Evolutionary conservation across 2,329 filamentous ascomycete species (phyloP).

Genomic region (Colletotrichum trifolii): DNA sequence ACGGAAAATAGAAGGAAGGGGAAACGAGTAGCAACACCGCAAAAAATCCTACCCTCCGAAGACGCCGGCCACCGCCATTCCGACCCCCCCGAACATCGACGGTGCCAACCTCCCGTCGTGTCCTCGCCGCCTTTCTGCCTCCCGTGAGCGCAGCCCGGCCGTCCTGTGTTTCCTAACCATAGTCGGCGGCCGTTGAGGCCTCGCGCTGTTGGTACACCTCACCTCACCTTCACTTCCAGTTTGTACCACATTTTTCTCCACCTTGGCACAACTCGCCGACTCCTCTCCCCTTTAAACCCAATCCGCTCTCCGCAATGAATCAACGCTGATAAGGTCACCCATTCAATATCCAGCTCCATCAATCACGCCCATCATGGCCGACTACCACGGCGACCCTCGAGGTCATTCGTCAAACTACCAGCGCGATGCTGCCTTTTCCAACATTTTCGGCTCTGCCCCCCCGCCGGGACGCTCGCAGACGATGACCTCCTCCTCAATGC

Average conservation of each 20-base stretch:
- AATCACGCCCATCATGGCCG: constrained; percentile 59
- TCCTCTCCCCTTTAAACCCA: constrained; percentile 35
- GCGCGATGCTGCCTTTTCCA: constrained; percentile 94
- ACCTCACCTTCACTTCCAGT: constrained; percentile 12
- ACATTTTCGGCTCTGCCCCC: constrained; percentile 91
- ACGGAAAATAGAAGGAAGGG: constrained; percentile 34
- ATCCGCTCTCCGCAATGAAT: constrained; percentile 19
- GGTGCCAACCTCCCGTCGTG: constrained; percentile 16
- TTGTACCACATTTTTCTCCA: constrained; percentile 38
- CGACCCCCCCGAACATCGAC: constrained; percentile 6
- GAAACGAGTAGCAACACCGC: constrained; percentile 32
- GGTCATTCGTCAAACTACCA: constrained; percentile 71
- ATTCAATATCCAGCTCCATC: constrained; percentile 47
- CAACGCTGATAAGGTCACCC: constrained; percentile 30
- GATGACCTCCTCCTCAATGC: constrained; percentile 83
- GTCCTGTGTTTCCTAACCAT: constrained; percentile 35
- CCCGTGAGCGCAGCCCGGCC: constrained; percentile 19
- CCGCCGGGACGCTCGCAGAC: constrained; percentile 92
- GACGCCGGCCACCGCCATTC: constrained; percentile 17
- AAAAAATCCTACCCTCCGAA: constrained; percentile 18
- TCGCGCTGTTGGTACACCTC: constrained; percentile 35
- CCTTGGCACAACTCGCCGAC: constrained; percentile 36
- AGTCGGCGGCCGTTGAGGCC: constrained; percentile 40
- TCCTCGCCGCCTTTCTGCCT: constrained; percentile 6
- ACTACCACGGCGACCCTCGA: constrained; percentile 64